phyloP scores from a whole-genome alignment of 371 early-diverging fungal genomes.

The Rhizopus arrhizus region DNA sequence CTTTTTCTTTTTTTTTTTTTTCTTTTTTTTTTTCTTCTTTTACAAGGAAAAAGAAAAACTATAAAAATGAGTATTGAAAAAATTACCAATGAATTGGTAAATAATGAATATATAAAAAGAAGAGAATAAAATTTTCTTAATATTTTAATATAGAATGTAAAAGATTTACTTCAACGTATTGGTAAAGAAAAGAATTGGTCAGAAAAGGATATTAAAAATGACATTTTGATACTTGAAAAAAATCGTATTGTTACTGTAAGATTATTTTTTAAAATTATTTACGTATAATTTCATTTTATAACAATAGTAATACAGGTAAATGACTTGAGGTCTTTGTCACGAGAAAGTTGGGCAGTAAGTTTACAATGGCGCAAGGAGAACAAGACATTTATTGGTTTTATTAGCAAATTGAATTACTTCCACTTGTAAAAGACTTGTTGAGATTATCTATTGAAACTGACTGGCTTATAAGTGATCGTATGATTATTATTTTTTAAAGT shows the following conservation, averaged over 20 bases:
- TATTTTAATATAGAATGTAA: constrained; percentile 18
- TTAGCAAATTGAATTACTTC: constrained; percentile 50
- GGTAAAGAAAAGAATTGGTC: constrained; percentile 48
- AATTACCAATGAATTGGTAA: background rate
- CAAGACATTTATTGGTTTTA: constrained; percentile 9
- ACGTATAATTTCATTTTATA: background rate
- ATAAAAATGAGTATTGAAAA: background rate
- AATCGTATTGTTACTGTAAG: constrained; percentile 42
- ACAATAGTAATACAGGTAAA: constrained; percentile 22
- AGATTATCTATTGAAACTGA: constrained; percentile 26
- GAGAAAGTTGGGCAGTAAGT: constrained; percentile 56
- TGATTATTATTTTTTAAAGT: background rate
- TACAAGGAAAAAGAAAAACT: background rate
- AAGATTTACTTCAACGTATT: constrained; percentile 16
- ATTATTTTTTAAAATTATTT: background rate
- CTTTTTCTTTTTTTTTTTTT: background rate
- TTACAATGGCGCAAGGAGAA: background rate
- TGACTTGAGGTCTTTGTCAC: constrained; percentile 48
- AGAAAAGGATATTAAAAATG: constrained; percentile 39
- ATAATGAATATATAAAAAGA: constrained; percentile 4
- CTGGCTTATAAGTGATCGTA: constrained; percentile 11
- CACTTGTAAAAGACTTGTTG: constrained; percentile 49
- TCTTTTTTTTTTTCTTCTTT: constrained; percentile 4
- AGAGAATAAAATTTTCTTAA: background rate
- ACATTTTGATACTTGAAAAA: constrained; percentile 39